Evolutionary conservation across 2,329 filamentous ascomycete species (phyloP).

Genomic region (Ascocoryne sarcoides): DNA sequence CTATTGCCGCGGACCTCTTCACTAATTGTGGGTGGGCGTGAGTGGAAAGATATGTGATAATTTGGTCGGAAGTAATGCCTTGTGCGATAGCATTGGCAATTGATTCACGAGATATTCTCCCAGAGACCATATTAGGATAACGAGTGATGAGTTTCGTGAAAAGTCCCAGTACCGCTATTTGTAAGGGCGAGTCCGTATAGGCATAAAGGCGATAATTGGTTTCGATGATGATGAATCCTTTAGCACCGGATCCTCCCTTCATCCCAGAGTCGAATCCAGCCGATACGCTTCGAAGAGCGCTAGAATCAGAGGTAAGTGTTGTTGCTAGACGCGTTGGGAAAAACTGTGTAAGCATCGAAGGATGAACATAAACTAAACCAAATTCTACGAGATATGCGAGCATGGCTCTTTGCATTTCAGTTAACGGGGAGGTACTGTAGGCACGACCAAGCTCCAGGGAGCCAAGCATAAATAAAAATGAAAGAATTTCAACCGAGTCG

Average conservation of each 20-base stretch:
- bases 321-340: conserved; percentile 93
- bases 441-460: conserved; percentile 85
- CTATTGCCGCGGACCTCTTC: conserved; percentile 35
- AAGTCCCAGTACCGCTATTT: conserved; percentile 87
- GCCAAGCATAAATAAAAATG: conserved; percentile 91
- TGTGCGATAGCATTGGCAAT: conserved; percentile 78
- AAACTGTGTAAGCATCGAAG: conserved; percentile 50
- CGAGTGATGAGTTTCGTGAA: conserved; percentile 84
- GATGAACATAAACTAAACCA: conserved; percentile 74
- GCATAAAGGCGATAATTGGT: conserved; percentile 98
- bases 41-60: conserved; percentile 83
- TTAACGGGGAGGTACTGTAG: conserved; percentile 80
- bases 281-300: conserved; percentile 60
- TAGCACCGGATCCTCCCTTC: conserved; percentile 33
- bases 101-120: conserved; percentile 80
- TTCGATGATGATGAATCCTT: conserved; percentile 89
- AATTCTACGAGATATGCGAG: conserved; percentile 87
- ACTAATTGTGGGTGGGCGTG: conserved; percentile 94
- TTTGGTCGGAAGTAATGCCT: conserved; percentile 91
- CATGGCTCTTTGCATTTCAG: conserved; percentile 75
- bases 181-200: conserved; percentile 87
- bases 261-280: conserved; percentile 61
- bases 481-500: conserved; percentile 87
- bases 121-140: conserved; percentile 89
- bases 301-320: conserved; percentile 70